A percentile compares a stretch with the other conserved stretches of the same genome.
Conservation (phyloP, 768 basidiomycete genomes). For the Rossbeevera mucosa region DNA sequence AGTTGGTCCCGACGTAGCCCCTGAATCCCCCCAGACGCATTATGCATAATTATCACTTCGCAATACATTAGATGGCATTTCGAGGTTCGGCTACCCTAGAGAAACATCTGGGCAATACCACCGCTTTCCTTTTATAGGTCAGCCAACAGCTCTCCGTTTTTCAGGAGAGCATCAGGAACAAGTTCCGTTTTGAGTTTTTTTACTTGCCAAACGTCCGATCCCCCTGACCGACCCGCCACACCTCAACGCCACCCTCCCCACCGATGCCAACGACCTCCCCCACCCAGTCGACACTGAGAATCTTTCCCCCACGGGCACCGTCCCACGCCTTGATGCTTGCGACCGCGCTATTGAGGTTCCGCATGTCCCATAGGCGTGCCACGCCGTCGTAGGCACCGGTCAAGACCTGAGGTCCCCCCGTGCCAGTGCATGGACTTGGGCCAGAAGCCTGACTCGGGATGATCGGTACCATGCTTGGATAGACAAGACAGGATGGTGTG, state of each 20-base stretch:
- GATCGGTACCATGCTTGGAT: constrained; percentile 1
- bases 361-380: constrained; percentile 73
- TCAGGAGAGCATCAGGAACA: no score
- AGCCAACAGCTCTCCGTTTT: not conserved
- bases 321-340: constrained; percentile 61
- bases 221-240: constrained; percentile 51
- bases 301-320: constrained; percentile 42
- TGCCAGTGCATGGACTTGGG: not conserved
- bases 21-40: no score
- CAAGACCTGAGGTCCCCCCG: constrained; percentile 46
- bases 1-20: no score
- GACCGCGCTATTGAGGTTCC: constrained; percentile 62
- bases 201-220: constrained; percentile 10
- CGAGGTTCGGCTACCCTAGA: not conserved
- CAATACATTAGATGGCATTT: not conserved
- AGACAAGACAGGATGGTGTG: constrained; percentile 60
- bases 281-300: constrained; percentile 57
- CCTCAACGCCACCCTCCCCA: constrained; percentile 61
- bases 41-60: no score
- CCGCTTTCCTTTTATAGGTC: not conserved
- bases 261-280: constrained; percentile 53
- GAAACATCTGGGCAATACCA: not conserved
- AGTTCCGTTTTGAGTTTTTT: not conserved
- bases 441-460: not conserved
- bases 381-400: constrained; percentile 78